phyloP scores from a whole-genome alignment of 2,329 filamentous ascomycete genomes.

The Didymella pinodella region DNA sequence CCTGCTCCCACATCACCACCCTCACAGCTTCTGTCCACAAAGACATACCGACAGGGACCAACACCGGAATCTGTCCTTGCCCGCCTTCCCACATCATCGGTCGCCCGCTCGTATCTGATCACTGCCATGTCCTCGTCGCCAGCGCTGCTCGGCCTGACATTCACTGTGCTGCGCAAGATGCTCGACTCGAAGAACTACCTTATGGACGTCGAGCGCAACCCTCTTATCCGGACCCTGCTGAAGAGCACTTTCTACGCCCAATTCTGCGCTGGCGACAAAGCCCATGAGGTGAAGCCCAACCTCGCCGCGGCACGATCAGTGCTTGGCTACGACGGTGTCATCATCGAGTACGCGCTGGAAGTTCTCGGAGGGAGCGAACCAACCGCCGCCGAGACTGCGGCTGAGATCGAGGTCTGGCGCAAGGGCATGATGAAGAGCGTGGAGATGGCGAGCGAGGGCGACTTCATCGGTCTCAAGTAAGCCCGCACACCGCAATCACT shows the following conservation, averaged over 20 bases:
- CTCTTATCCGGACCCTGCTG: constrained; percentile 71
- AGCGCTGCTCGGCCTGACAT: constrained; percentile 72
- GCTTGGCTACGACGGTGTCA: constrained; percentile 83
- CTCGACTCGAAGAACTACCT: constrained; percentile 72
- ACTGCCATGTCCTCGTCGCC: constrained; percentile 75
- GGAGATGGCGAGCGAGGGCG: constrained; percentile 58
- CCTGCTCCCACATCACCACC: constrained; percentile 26
- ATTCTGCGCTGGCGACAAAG: constrained; percentile 85
- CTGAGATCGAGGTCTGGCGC: constrained; percentile 75
- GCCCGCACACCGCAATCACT: constrained; percentile 12
- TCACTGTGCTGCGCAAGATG: constrained; percentile 72
- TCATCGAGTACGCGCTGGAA: constrained; percentile 84
- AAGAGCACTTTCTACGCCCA: constrained; percentile 89
- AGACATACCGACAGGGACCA: constrained; percentile 21
- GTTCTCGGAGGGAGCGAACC: constrained; percentile 71
- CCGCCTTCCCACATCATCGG: constrained; percentile 69
- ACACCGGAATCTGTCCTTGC: constrained; percentile 59
- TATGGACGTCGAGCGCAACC: constrained; percentile 78
- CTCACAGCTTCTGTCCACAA: constrained; percentile 31
- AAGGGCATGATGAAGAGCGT: constrained; percentile 79
- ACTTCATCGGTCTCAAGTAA: constrained; percentile 64
- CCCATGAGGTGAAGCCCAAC: constrained; percentile 67
- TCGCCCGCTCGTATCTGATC: constrained; percentile 74
- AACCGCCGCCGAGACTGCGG: constrained; percentile 61
- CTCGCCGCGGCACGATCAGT: constrained; percentile 72